Evolutionary conservation across 345 rosid species (phyloP).

Genomic region (Noccaea bulbosa): DNA sequence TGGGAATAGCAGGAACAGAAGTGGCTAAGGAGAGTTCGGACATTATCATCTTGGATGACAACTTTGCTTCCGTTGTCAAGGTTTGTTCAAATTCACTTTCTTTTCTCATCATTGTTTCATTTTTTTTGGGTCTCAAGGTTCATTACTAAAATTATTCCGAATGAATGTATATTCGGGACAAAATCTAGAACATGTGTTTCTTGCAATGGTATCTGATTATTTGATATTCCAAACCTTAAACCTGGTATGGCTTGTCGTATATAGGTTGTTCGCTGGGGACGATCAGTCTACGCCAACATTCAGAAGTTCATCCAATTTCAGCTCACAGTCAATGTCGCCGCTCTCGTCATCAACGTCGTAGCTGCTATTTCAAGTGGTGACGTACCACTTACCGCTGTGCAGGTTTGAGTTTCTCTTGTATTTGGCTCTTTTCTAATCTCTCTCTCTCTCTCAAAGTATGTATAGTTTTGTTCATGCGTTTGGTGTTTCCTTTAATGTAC

Average conservation of each 20-base stretch:
- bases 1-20: constrained; percentile 99
- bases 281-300: constrained; percentile 97
- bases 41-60: constrained; percentile 90
- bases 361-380: constrained; percentile 95
- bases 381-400: constrained; percentile 96
- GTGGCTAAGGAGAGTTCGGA: constrained; percentile 99
- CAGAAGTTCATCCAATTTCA: constrained; percentile 99
- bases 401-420: constrained; percentile 52
- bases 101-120: neutral
- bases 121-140: constrained; percentile 1
- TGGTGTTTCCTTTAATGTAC: constrained; percentile 22
- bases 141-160: neutral
- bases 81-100: constrained; percentile 34
- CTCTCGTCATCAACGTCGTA: constrained; percentile 84
- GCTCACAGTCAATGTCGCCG: constrained; percentile 94
- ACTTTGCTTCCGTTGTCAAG: constrained; percentile 95
- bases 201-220: neutral
- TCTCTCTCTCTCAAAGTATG: neutral
- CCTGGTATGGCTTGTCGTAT: constrained; percentile 32
- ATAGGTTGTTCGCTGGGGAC: constrained; percentile 98
- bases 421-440: neutral
- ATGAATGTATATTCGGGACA: neutral
- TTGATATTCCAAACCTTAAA: constrained; percentile 7
- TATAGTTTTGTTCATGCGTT: neutral
- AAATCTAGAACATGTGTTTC: neutral